A percentile compares a stretch with the other conserved stretches of the same genome.
Conservation (phyloP, 2,329 filamentous ascomycete species). For the Pseudopithomyces maydicus region DNA sequence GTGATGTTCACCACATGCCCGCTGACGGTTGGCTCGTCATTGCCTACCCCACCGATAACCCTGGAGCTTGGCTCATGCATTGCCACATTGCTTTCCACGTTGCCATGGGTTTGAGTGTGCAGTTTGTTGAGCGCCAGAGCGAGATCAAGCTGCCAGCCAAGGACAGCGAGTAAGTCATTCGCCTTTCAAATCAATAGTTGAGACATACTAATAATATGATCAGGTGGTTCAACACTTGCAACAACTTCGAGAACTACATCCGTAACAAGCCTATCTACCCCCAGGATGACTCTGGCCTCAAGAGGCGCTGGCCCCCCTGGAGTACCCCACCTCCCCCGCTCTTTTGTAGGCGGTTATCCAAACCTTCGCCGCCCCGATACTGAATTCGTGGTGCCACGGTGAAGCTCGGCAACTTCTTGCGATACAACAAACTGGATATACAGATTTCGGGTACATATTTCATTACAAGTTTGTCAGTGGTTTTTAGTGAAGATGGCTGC, state of each 20-base stretch:
- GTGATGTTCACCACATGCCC: slow-evolving; percentile 40
- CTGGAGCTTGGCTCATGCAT: slow-evolving; percentile 49
- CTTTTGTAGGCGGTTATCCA: background rate
- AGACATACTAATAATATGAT: background rate
- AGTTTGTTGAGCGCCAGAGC: slow-evolving; percentile 29
- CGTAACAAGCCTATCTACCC: slow-evolving; percentile 32
- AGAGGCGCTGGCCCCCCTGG: slow-evolving; percentile 33
- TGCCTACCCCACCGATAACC: slow-evolving; percentile 57
- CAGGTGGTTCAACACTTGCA: slow-evolving; percentile 31
- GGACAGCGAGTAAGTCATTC: slow-evolving; percentile 17
- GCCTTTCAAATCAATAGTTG: background rate
- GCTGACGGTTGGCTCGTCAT: slow-evolving; percentile 51
- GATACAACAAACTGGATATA: background rate
- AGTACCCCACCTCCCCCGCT: background rate
- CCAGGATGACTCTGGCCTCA: slow-evolving; percentile 49
- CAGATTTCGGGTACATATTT: background rate
- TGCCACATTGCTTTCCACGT: slow-evolving; percentile 39
- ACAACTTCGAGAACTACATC: slow-evolving; percentile 39
- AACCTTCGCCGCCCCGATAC: slow-evolving; percentile 1
- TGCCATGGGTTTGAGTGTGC: slow-evolving; percentile 30
- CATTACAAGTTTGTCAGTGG: background rate
- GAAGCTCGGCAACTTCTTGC: background rate
- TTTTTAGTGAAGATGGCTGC: background rate
- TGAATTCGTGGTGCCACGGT: slow-evolving; percentile 6
- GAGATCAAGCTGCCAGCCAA: slow-evolving; percentile 23